Evolutionary conservation across 1,284 basidiomycete genomes (phyloP), one percentile per base, ranked within the genome.

Genomic region (Cerrena zonata): DNA sequence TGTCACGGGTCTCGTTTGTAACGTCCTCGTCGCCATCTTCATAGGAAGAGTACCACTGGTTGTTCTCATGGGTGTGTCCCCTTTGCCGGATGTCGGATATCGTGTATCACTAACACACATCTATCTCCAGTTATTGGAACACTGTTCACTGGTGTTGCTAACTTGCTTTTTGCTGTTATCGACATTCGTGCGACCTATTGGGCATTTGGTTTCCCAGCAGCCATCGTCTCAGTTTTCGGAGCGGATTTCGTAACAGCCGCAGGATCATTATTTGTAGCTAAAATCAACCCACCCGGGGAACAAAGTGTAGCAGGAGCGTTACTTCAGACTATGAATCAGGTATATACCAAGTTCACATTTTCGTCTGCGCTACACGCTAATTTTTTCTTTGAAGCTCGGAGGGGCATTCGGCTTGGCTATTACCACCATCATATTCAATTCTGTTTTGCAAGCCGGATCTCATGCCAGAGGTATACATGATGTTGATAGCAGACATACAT

Each of bases 151-250:
- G 74, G 75, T 1, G 57, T 74, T 13, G 84, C 86, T 0, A 80
- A 79, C 51, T 68, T 92, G 25, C 71, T 93, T 2, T 88, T 92
- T 56, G 88, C 89, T 0, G 61, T 89, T 4, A 83, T 91, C 52
- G 61, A 79, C 13, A 76, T 82, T 0, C 54, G 70, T 2, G 74
- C 74, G 2, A 66, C 80, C 1, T 95, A 87, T 65, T 94, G 90
- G 90, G 80, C 81, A 1, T 87, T 79, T 51, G 84, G 84, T 13
- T 93, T 95, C 70, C 87, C 89, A 3, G 80, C 85, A 0, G 82
- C 90, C 37, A 74, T 86, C 54, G 59, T 89, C 49, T 69, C 77
- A 11, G 89, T 91, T 22, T 74, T 89, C 40, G 90, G 90, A 30
- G 86, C 82, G 0, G 89, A 92, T 63, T 88, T 92, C 60, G 80